These are phyloP conservation scores for Dioscorea alata DNA, from an alignment of 106 monocot genomes.

Conservation along the genomic window DNA sequence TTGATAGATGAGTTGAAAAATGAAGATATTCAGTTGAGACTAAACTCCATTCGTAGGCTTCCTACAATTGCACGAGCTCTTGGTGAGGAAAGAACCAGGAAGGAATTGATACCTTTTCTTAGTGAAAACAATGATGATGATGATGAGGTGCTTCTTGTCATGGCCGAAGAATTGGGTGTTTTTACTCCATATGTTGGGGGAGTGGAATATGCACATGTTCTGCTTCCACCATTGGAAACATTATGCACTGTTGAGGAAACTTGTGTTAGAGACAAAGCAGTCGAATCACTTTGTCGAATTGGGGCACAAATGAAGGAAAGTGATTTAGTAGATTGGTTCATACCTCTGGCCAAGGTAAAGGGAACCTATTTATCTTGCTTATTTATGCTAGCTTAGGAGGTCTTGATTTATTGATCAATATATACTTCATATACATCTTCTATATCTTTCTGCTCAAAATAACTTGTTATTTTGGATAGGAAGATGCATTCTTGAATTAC, in stretches of 20 bases:
- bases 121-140: constrained; percentile 93
- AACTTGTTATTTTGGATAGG: too few species aligned
- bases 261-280: constrained; percentile 91
- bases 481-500: too few species aligned
- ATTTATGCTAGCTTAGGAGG: not conserved
- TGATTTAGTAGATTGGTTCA: constrained; percentile 72
- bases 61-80: constrained; percentile 91
- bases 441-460: not conserved
- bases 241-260: constrained; percentile 88
- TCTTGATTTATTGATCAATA: not conserved
- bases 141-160: constrained; percentile 93
- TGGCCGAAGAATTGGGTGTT: constrained; percentile 83
- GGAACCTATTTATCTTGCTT: constrained; percentile 5
- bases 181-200: constrained; percentile 95
- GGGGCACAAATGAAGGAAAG: constrained; percentile 91
- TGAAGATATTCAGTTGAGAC: constrained; percentile 85
- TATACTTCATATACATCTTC: not conserved
- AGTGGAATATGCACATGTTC: constrained; percentile 67
- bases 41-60: constrained; percentile 84
- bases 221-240: constrained; percentile 83
- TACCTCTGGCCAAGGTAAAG: constrained; percentile 70
- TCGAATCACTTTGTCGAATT: constrained; percentile 79
- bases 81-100: constrained; percentile 89
- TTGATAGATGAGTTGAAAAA: constrained; percentile 91
- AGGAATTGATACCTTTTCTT: constrained; percentile 89